A percentile compares a stretch with the other conserved stretches of the same genome.
Conservation (phyloP, 768 basidiomycete genomes). For the Paxillus rubicundulus region DNA sequence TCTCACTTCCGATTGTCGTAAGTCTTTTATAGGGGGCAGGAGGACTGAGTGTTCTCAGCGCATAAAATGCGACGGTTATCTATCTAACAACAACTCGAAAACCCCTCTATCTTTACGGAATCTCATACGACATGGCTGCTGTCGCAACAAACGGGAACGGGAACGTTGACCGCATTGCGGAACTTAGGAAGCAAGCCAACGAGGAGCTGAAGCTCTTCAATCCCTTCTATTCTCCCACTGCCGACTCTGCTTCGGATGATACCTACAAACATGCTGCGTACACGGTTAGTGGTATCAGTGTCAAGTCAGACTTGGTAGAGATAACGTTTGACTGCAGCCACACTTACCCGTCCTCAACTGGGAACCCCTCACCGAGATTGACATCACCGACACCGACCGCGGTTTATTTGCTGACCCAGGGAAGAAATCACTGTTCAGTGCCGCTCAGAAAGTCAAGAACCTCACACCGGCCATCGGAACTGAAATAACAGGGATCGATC, state of each 20-base stretch:
- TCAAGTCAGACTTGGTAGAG: background rate
- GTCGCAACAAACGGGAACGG: slow-evolving; percentile 42
- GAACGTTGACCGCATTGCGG: slow-evolving; percentile 16
- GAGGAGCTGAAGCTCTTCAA: slow-evolving; percentile 40
- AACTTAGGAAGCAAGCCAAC: slow-evolving; percentile 25
- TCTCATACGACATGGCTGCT: slow-evolving; percentile 42
- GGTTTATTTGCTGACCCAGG: slow-evolving; percentile 65
- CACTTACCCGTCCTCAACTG: slow-evolving; percentile 60
- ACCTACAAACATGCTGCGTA: slow-evolving; percentile 55
- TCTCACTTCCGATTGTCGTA: slow-evolving; percentile 11
- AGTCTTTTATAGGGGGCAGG: background rate
- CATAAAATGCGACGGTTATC: slow-evolving; percentile 16
- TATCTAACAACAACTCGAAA: no score
- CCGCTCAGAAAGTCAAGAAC: slow-evolving; percentile 64
- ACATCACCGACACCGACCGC: slow-evolving; percentile 67
- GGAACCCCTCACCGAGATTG: slow-evolving; percentile 56
- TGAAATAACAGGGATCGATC: slow-evolving; percentile 70
- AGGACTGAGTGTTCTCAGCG: background rate
- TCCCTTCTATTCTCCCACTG: slow-evolving; percentile 66
- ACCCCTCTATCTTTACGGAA: background rate
- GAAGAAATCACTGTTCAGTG: slow-evolving; percentile 63
- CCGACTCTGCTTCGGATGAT: slow-evolving; percentile 48
- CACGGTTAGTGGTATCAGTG: slow-evolving; percentile 42
- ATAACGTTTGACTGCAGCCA: slow-evolving; percentile 42
- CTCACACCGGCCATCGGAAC: slow-evolving; percentile 74